A percentile compares a stretch with the other conserved stretches of the same genome.
These are phyloP conservation scores for Backusella circina DNA, from an alignment of 192 early-diverging fungal species.

Conservation along the genomic window DNA sequence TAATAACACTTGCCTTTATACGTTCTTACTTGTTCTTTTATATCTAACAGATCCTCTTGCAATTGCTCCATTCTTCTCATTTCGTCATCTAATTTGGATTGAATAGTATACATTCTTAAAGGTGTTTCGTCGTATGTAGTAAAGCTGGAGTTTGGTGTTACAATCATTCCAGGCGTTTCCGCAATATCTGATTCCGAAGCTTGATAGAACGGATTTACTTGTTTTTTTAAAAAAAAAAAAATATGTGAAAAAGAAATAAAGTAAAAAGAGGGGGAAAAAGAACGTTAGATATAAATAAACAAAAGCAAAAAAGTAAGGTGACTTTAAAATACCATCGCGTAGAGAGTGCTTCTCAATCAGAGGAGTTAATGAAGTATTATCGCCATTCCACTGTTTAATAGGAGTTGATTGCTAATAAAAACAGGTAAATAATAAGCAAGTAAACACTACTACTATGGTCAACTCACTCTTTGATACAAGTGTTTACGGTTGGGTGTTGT, in stretches of 20 bases:
- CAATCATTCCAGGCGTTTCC: slow-evolving; percentile 2
- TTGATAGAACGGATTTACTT: slow-evolving; percentile 1
- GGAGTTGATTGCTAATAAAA: not conserved
- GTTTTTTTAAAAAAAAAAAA: not conserved
- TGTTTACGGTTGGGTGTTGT: not conserved
- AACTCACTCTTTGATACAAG: not conserved
- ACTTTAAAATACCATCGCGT: slow-evolving; percentile 12
- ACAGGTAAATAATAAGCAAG: not conserved
- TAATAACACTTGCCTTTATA: not conserved
- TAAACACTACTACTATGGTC: not conserved
- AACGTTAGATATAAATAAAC: not conserved
- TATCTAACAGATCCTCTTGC: not conserved
- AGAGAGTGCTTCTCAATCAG: not conserved
- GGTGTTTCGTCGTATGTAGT: not conserved
- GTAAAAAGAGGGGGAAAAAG: not conserved
- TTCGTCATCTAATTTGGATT: slow-evolving; percentile 5
- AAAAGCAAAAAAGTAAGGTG: not conserved
- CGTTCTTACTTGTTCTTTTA: slow-evolving; percentile 1
- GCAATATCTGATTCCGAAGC: not conserved
- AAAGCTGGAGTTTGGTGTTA: not conserved
- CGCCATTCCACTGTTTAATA: not conserved
- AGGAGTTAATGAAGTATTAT: slow-evolving; percentile 4
- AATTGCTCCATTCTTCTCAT: not conserved
- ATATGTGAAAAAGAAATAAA: not conserved
- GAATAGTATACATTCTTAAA: not conserved